Evolutionary conservation across 2,329 filamentous ascomycete species (phyloP).

Genomic region (Epichloe sp.): DNA sequence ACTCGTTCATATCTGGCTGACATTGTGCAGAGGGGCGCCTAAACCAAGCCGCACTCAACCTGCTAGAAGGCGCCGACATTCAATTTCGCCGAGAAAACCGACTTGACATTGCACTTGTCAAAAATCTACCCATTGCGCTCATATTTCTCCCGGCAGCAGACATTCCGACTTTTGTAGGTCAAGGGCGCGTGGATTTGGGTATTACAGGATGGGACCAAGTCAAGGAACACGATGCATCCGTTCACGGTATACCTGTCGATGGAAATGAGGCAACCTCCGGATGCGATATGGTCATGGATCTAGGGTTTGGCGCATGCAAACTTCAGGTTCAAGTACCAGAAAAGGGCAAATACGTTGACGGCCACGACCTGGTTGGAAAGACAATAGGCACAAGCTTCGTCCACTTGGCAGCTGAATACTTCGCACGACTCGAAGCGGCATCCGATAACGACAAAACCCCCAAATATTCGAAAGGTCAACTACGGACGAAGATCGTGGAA

Average conservation of each 20-base stretch:
- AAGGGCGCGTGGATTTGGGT: conserved; percentile 83
- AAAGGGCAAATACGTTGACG: conserved; percentile 57
- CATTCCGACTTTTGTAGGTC: conserved; percentile 93
- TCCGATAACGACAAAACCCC: conserved; percentile 26
- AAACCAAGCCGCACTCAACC: conserved; percentile 74
- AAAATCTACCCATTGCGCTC: conserved; percentile 89
- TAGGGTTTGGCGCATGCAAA: conserved; percentile 83
- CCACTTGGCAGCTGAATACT: conserved; percentile 70
- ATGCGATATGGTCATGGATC: conserved; percentile 77
- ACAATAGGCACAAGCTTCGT: conserved; percentile 96
- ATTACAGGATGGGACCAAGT: conserved; percentile 94
- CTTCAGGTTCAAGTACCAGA: conserved; percentile 94
- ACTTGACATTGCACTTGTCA: conserved; percentile 93
- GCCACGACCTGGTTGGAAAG: conserved; percentile 74
- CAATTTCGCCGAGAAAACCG: conserved; percentile 92
- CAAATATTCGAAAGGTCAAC: conserved; percentile 30
- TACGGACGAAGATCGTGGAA: conserved; percentile 83
- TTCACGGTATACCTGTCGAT: conserved; percentile 35
- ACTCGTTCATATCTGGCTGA: not conserved
- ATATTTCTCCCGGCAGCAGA: conserved; percentile 95
- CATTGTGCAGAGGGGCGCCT: conserved; percentile 64
- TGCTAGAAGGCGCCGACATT: conserved; percentile 87
- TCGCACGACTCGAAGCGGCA: conserved; percentile 58
- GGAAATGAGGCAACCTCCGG: conserved; percentile 36
- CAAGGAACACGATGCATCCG: conserved; percentile 67